Percentiles rank a stretch among this genome's conserved stretches.
phyloP scores from a whole-genome alignment of 495 filamentous ascomycete genomes.

The Hypoxylon fragiforme region DNA sequence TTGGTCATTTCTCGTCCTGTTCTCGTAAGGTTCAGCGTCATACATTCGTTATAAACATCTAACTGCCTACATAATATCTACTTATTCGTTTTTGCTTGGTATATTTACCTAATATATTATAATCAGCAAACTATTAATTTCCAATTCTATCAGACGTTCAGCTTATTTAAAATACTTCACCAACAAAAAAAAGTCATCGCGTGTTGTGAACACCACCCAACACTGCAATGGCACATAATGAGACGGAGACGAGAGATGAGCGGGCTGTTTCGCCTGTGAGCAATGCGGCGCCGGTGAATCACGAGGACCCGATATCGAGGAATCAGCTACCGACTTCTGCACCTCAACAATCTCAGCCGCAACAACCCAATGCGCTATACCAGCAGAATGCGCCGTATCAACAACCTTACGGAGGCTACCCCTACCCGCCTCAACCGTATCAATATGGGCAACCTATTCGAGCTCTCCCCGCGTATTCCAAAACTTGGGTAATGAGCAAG shows the following conservation, averaged over 20 bases:
- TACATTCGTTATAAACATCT: too few species aligned
- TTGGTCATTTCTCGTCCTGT: constrained; percentile 18
- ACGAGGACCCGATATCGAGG: too few species aligned
- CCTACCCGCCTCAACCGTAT: constrained; percentile 22
- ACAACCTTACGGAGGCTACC: constrained; percentile 16
- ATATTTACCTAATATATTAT: constrained; percentile 16
- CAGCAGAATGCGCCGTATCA: constrained; percentile 17
- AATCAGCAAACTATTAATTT: neutral
- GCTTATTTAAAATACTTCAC: neutral
- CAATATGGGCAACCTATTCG: constrained; percentile 20
- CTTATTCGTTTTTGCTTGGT: constrained; percentile 11
- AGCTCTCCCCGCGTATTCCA: constrained; percentile 23
- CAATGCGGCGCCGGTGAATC: neutral
- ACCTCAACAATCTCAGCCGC: constrained; percentile 18
- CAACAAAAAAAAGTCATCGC: neutral
- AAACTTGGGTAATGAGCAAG: constrained; percentile 30
- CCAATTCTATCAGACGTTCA: neutral
- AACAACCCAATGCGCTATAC: constrained; percentile 16
- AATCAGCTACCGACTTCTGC: constrained; percentile 7
- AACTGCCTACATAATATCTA: too few species aligned
- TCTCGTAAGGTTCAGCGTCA: constrained; percentile 5
- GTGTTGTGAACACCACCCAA: neutral
- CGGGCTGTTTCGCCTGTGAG: constrained; percentile 18
- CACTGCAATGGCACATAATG: constrained; percentile 15
- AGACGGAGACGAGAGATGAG: constrained; percentile 1